A percentile compares a stretch with the other conserved stretches of the same genome.
These are phyloP conservation scores for Speleostelium caveatum DNA, from an alignment of 78 protist genomes.

Conservation along the genomic window DNA sequence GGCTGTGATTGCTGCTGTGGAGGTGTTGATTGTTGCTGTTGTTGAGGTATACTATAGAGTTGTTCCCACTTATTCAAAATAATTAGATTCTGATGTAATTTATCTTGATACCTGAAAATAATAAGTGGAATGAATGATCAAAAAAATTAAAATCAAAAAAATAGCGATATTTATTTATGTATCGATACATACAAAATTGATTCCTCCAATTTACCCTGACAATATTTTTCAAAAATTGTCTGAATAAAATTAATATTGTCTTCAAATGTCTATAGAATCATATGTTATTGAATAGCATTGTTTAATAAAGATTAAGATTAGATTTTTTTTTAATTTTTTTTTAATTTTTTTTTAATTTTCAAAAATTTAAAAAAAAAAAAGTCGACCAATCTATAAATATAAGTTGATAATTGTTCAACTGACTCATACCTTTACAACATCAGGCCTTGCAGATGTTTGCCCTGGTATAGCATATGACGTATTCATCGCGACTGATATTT, in stretches of 20 bases:
- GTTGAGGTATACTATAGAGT: not conserved
- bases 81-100: slow-evolving; percentile 11
- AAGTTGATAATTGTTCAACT: no score
- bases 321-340: no score
- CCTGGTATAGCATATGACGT: no score
- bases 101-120: not conserved
- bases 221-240: slow-evolving; percentile 17
- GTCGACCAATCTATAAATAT: not conserved
- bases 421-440: no score
- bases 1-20: not conserved
- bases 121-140: no score
- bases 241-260: not conserved
- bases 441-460: no score
- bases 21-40: not conserved
- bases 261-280: not conserved
- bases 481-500: no score
- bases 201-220: slow-evolving; percentile 5
- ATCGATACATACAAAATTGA: no score
- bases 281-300: not conserved
- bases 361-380: no score
- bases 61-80: not conserved
- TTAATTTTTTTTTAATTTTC: not conserved
- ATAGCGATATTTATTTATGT: no score
- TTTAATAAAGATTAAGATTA: not conserved
- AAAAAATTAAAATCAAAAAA: no score